A percentile compares a stretch with the other conserved stretches of the same genome.
phyloP scores from a whole-genome alignment of 1,139 yeast genomes.

The Zygosaccharomyces sapae region DNA sequence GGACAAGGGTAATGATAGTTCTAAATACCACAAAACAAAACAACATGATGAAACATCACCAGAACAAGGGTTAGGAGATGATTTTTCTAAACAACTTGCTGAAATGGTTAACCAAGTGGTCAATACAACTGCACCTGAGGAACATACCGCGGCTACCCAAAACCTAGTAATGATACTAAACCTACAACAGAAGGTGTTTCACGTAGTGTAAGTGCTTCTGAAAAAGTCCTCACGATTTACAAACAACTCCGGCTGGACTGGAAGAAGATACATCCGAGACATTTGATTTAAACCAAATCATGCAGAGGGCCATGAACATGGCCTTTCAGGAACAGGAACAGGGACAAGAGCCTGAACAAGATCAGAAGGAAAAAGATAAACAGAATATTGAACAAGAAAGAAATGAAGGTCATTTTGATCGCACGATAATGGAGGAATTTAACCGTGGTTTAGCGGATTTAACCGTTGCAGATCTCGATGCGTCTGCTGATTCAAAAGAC shows the following conservation, averaged over 20 bases:
- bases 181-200: background rate
- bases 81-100: constrained; percentile 33
- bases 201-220: constrained; percentile 1
- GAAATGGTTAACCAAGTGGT: constrained; percentile 37
- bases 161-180: constrained; percentile 1
- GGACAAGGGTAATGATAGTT: background rate
- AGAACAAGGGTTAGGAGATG: constrained; percentile 26
- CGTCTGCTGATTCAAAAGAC: constrained; percentile 9
- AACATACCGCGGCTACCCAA: constrained; percentile 1
- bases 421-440: constrained; percentile 50
- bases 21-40: constrained; percentile 22
- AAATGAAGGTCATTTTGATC: constrained; percentile 23
- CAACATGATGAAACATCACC: constrained; percentile 13
- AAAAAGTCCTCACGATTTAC: background rate
- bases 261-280: constrained; percentile 36
- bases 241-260: constrained; percentile 5
- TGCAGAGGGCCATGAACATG: constrained; percentile 69
- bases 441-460: constrained; percentile 50
- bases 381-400: constrained; percentile 3
- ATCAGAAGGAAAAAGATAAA: background rate
- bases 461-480: constrained; percentile 38
- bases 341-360: too few relatives aligned
- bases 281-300: constrained; percentile 59
- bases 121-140: constrained; percentile 23
- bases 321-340: constrained; percentile 42